Conservation (phyloP, 768 basidiomycete species). For the Dacryopinax spathularia region DNA sequence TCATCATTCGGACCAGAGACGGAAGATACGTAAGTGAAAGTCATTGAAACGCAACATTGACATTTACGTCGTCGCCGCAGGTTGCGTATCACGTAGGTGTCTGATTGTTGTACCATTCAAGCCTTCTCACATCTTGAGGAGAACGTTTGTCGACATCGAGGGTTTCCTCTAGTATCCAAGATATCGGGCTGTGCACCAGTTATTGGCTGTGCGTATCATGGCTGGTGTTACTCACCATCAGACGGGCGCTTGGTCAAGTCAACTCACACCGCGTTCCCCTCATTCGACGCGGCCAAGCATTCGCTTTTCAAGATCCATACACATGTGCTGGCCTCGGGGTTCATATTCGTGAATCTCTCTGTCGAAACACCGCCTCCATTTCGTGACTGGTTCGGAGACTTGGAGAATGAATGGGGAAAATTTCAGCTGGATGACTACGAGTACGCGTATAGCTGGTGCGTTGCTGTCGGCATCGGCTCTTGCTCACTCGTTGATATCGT, state of each 20-base stretch:
- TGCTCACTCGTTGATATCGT: neutral
- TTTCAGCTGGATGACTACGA: neutral
- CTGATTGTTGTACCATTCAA: neutral
- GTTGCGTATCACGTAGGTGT: neutral
- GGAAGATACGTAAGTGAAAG: neutral
- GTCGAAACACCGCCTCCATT: neutral
- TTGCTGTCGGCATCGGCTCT: neutral
- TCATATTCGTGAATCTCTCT: neutral
- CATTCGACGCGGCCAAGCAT: neutral
- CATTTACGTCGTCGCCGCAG: neutral
- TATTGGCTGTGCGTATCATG: neutral
- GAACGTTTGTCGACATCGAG: neutral
- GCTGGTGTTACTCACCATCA: neutral
- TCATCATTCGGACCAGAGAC: neutral
- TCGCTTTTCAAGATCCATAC: conserved; percentile 1
- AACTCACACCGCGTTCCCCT: neutral
- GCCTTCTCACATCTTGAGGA: neutral
- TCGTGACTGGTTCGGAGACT: neutral
- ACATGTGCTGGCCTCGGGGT: neutral
- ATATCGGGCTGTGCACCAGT: neutral
- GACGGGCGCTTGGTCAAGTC: neutral
- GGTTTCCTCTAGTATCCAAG: neutral
- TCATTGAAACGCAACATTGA: neutral
- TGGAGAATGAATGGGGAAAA: neutral
- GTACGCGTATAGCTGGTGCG: neutral